These are phyloP conservation scores for Pyrenophora seminiperda DNA, from an alignment of 2,329 filamentous ascomycete species.

Conservation along the genomic window DNA sequence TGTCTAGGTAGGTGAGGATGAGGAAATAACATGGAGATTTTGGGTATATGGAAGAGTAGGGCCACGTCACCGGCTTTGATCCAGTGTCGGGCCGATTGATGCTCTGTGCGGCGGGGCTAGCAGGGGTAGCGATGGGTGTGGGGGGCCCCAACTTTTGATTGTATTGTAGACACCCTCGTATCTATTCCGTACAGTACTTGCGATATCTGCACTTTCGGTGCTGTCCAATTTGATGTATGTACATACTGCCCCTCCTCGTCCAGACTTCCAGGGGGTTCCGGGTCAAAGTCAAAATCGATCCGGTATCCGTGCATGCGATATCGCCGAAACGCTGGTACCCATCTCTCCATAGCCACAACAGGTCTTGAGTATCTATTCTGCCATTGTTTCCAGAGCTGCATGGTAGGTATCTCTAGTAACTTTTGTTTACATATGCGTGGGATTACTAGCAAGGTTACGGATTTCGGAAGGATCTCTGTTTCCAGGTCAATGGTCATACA, in stretches of 20 bases:
- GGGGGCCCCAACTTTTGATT: too few relatives aligned
- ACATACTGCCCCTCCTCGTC: background rate
- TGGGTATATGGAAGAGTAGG: too few relatives aligned
- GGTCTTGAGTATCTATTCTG: background rate
- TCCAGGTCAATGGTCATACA: background rate
- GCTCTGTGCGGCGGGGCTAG: too few relatives aligned
- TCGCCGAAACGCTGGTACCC: background rate
- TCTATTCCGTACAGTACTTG: too few relatives aligned
- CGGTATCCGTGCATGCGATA: constrained; percentile 1
- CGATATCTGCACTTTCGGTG: background rate
- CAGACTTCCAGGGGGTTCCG: background rate
- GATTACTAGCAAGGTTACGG: background rate
- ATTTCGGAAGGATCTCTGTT: background rate
- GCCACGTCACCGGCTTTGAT: too few relatives aligned
- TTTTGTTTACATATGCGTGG: background rate
- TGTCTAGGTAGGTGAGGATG: too few relatives aligned
- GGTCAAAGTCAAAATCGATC: background rate
- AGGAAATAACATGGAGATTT: too few relatives aligned
- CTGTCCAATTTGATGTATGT: background rate
- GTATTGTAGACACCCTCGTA: too few relatives aligned
- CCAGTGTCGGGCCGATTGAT: too few relatives aligned
- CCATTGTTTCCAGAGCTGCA: background rate
- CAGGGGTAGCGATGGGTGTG: too few relatives aligned
- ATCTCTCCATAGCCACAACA: constrained; percentile 1
- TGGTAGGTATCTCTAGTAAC: background rate